A percentile compares a stretch with the other conserved stretches of the same genome.
Evolutionary conservation across 768 basidiomycete species (phyloP).

Genomic region (Gelatoporia subvermispora): DNA sequence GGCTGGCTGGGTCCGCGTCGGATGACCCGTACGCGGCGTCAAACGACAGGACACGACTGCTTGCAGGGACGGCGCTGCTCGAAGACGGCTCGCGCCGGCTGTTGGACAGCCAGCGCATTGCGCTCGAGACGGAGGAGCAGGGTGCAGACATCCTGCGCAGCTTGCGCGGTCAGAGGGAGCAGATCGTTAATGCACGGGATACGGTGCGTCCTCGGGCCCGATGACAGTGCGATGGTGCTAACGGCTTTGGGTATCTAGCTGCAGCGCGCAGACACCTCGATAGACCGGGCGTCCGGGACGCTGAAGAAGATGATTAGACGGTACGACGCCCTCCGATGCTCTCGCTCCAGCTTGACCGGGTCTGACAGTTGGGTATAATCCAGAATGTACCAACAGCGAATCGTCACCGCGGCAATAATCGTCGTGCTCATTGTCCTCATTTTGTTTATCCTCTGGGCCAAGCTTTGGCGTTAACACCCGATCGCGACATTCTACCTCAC

Average conservation of each 20-base stretch:
- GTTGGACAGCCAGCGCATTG: conserved; percentile 87
- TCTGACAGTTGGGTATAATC: conserved; percentile 20
- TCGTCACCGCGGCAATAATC: conserved; percentile 84
- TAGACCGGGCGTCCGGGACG: conserved; percentile 88
- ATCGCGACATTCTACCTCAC: too few species aligned
- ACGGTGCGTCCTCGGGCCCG: conserved; percentile 49
- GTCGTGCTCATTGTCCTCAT: conserved; percentile 81
- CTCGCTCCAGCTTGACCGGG: conserved; percentile 6
- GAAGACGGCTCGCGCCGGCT: conserved; percentile 83
- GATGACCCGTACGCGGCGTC: conserved; percentile 77
- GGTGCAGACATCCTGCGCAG: conserved; percentile 89
- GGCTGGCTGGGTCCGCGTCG: conserved; percentile 38
- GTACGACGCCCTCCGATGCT: conserved; percentile 42
- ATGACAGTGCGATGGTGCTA: not conserved
- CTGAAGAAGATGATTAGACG: conserved; percentile 94
- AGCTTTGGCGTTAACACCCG: conserved; percentile 42
- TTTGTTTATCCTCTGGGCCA: conserved; percentile 74
- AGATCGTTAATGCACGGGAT: conserved; percentile 89
- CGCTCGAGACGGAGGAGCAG: conserved; percentile 93
- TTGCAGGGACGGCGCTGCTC: conserved; percentile 72
- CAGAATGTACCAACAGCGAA: conserved; percentile 97
- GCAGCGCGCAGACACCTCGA: conserved; percentile 78
- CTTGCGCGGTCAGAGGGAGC: conserved; percentile 83
- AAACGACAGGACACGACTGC: conserved; percentile 73
- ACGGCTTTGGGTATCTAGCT: conserved; percentile 44